Evolutionary conservation across 495 filamentous ascomycete genomes (phyloP).

Genomic region (Filosporella fistucella): DNA sequence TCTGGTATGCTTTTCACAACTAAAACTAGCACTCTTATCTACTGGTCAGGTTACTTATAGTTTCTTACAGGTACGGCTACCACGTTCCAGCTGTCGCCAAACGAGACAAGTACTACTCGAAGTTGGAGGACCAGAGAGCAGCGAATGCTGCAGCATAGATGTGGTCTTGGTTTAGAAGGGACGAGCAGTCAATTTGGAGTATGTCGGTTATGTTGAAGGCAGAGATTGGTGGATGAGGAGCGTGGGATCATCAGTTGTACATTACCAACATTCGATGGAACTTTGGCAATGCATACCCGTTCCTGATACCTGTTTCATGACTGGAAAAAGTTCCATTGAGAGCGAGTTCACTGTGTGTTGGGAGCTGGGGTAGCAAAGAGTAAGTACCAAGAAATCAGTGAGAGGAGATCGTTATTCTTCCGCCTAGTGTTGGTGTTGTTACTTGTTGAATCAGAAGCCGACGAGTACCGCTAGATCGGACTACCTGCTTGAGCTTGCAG

Average conservation of each 20-base stretch:
- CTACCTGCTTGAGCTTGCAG: no score
- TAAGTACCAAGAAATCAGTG: no score
- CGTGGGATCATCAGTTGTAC: conserved; percentile 19
- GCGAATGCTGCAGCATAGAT: conserved; percentile 29
- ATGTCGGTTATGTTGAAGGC: neutral
- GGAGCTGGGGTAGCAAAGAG: no score
- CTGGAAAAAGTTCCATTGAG: no score
- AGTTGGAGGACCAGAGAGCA: conserved; percentile 67
- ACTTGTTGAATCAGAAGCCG: no score
- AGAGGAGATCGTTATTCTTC: no score
- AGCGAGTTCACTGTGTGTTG: no score
- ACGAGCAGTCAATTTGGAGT: neutral
- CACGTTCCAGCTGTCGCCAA: conserved; percentile 72
- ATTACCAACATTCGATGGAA: conserved; percentile 18
- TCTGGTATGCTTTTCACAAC: conserved; percentile 65
- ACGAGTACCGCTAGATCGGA: no score
- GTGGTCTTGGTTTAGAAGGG: neutral
- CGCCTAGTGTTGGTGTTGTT: no score
- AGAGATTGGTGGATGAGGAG: neutral
- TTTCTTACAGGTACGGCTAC: conserved; percentile 46
- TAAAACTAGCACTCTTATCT: neutral
- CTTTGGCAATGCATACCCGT: conserved; percentile 15
- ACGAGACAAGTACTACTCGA: conserved; percentile 73
- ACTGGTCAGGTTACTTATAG: neutral
- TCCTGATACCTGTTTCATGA: neutral